Conservation (phyloP, 768 basidiomycete genomes). For the Boletus rufocinnamomeus region DNA sequence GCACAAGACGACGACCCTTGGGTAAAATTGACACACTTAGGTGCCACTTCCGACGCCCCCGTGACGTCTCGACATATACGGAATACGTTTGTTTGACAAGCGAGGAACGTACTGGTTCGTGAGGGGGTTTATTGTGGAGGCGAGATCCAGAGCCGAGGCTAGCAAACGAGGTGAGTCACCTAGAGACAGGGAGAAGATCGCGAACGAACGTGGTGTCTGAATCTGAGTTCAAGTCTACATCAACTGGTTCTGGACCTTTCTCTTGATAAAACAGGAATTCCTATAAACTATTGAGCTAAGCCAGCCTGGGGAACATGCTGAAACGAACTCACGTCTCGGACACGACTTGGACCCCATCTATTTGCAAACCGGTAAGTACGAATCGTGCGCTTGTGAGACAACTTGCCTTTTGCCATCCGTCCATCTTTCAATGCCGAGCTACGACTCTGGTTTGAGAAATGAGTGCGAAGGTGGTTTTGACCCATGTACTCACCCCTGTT, state of each 20-base stretch:
- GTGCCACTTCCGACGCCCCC: conserved; percentile 79
- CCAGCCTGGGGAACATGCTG: not conserved
- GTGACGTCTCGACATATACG: conserved; percentile 65
- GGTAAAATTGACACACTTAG: conserved; percentile 53
- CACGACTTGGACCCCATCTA: conserved; percentile 78
- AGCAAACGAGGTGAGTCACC: conserved; percentile 12
- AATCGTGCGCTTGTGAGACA: not conserved
- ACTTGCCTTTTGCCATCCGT: conserved; percentile 63
- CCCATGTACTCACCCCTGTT: conserved; percentile 52
- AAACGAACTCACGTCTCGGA: conserved; percentile 60
- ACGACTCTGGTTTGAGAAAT: conserved; percentile 5
- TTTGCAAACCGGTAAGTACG: conserved; percentile 9
- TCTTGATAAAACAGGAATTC: conserved; percentile 81
- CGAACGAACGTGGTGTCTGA: conserved; percentile 50
- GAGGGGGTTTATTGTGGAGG: conserved; percentile 25
- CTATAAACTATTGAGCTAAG: conserved; percentile 36
- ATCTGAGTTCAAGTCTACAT: conserved; percentile 50
- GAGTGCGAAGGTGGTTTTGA: conserved; percentile 6
- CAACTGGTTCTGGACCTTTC: conserved; percentile 52
- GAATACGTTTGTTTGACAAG: conserved; percentile 83
- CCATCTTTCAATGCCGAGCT: conserved; percentile 82
- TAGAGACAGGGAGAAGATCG: not conserved
- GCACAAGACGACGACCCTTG: not conserved
- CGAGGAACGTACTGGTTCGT: conserved; percentile 43
- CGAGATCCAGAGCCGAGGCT: conserved; percentile 36